phyloP scores from a whole-genome alignment of 768 basidiomycete genomes.

The Xanthoconium purpureum region DNA sequence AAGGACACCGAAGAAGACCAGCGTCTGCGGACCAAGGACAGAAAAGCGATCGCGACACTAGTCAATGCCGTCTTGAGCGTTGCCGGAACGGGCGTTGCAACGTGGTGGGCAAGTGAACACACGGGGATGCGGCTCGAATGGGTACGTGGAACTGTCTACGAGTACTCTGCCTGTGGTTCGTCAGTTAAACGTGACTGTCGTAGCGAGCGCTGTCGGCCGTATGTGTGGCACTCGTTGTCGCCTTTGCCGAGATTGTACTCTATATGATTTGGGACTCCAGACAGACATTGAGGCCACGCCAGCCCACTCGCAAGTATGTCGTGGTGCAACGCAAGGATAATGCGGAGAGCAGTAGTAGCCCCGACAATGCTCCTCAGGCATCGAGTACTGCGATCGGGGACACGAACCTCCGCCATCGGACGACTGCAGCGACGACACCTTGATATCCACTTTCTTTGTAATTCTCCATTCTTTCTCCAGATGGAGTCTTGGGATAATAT shows the following conservation, averaged over 20 bases:
- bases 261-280: slow-evolving; percentile 73
- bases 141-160: slow-evolving; percentile 44
- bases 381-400: slow-evolving; percentile 21
- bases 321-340: slow-evolving; percentile 3
- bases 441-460: background rate
- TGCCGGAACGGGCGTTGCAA: slow-evolving; percentile 59
- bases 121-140: slow-evolving; percentile 70
- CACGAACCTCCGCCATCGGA: slow-evolving; percentile 22
- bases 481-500: background rate
- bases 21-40: slow-evolving; percentile 48
- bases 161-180: background rate
- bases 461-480: background rate
- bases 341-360: slow-evolving; percentile 2
- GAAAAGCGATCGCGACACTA: slow-evolving; percentile 64
- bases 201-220: slow-evolving; percentile 64
- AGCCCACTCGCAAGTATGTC: slow-evolving; percentile 3
- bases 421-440: background rate
- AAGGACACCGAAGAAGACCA: slow-evolving; percentile 47
- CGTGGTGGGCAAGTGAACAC: slow-evolving; percentile 69
- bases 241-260: slow-evolving; percentile 63
- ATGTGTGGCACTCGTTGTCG: slow-evolving; percentile 60
- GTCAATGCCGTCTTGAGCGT: slow-evolving; percentile 73
- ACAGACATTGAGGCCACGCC: slow-evolving; percentile 22
- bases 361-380: slow-evolving; percentile 10
- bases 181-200: slow-evolving; percentile 2